Base-by-base conservation (phyloP, 83 land plant genomes). In the Larix sibirica region DNA sequence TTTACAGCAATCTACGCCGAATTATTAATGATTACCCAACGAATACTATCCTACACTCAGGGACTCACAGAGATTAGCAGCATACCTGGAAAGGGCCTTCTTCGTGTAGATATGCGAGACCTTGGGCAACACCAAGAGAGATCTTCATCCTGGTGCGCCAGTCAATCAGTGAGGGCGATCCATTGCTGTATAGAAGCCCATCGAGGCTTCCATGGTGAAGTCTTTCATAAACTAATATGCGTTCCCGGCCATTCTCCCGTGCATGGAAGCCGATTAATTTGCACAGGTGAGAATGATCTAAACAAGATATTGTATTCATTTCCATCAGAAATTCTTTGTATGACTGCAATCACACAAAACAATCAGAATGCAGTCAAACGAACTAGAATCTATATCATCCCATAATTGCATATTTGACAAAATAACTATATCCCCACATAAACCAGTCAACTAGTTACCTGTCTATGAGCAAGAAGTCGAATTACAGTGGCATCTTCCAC, bases 111-210 rank as follows among this genome's bases (percentile, higher is more conserved):
- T 64, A 84, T 1, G 84, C 66, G 12, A 87, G 78, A 4, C 89
- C 89, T 14, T 64, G 83, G 16, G 89, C 89, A 69, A 83, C 89
- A 47, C 74, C 81, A 26, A 81, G 10, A 5, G 89, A 87, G 62
- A 87, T 87, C 62, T 87, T 84, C 77, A 87, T n/a, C 69, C 89
- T 84, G 5, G 77, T 81, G 23, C 31, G 26, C 89, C 89, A 87
- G 40, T 84, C 89, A 26, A 84, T 47, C 10, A 79, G 81, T 21
- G 54, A 73, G 54, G 21, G 26, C 9, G 24, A 38, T 1, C 54
- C 12, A 18, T 38, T 73, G n/a, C 79, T 36, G 42, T 83, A 83
- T 1, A 88, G 76, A 70, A 86, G 78, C 61, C 74, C 67, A 77
- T 88, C 89, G 13, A 86, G 78, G 28, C 60, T 83, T 14, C 90